Evolutionary conservation across 768 basidiomycete genomes (phyloP).

Genomic region (Lanmaoa pseudosensibilis): DNA sequence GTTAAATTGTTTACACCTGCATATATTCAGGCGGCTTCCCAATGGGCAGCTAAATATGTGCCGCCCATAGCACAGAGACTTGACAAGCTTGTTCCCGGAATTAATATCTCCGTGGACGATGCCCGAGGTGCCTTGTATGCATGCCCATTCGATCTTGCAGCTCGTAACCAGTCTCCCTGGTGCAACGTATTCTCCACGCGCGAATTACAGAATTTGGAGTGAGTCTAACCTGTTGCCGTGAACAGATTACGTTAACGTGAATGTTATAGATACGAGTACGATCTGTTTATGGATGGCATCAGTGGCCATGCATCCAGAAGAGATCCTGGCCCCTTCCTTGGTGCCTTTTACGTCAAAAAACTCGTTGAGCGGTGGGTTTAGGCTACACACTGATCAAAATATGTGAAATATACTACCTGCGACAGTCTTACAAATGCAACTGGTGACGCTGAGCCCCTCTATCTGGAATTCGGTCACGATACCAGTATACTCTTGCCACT

Average conservation of each 20-base stretch:
- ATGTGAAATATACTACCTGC: background rate
- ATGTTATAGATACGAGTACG: constrained; percentile 38
- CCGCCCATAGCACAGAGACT: constrained; percentile 37
- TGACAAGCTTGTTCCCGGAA: constrained; percentile 33
- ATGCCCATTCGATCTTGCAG: constrained; percentile 43
- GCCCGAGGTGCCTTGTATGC: constrained; percentile 43
- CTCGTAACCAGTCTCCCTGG: constrained; percentile 40
- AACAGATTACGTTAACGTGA: background rate
- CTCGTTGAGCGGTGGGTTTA: constrained; percentile 39
- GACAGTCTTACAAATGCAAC: constrained; percentile 37
- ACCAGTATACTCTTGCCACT: constrained; percentile 40
- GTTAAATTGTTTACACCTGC: background rate
- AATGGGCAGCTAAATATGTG: constrained; percentile 38
- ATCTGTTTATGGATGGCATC: constrained; percentile 38
- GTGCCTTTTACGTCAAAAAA: constrained; percentile 39
- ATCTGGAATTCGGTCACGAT: constrained; percentile 46
- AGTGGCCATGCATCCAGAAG: constrained; percentile 37
- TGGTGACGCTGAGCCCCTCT: constrained; percentile 33
- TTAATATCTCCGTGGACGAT: constrained; percentile 35
- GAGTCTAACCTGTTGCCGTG: constrained; percentile 9
- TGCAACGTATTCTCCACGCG: constrained; percentile 36
- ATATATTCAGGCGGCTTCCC: constrained; percentile 16
- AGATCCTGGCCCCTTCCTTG: constrained; percentile 37
- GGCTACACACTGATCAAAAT: background rate
- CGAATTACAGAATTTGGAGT: constrained; percentile 41